Percentiles rank a stretch among this genome's conserved stretches.
phyloP scores from a whole-genome alignment of 768 basidiomycete genomes.

The Lentinula aciculospora region DNA sequence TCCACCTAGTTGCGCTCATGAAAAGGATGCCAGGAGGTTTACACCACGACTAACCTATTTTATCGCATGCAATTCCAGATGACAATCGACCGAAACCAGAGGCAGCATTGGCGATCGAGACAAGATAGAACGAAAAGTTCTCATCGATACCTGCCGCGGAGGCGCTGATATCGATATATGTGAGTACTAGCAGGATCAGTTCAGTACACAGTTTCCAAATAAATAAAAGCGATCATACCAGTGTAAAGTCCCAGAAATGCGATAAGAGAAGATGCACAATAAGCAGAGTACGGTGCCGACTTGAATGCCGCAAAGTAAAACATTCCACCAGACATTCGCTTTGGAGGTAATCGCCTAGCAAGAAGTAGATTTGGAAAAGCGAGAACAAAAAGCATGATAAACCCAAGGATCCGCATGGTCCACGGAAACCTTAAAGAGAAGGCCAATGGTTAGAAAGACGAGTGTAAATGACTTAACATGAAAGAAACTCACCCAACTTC shows the following conservation, averaged over 20 bases:
- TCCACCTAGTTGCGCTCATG: constrained; percentile 34
- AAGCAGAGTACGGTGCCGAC: constrained; percentile 47
- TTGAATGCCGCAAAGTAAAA: constrained; percentile 51
- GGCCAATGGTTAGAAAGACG: constrained; percentile 20
- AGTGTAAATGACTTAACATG: not conserved
- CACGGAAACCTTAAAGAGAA: constrained; percentile 46
- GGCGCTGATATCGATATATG: constrained; percentile 50
- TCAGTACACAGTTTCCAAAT: not conserved
- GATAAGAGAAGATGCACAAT: constrained; percentile 49
- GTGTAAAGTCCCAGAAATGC: constrained; percentile 70
- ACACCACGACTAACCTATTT: constrained; percentile 32
- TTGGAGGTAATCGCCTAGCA: constrained; percentile 52
- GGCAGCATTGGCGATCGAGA: constrained; percentile 42
- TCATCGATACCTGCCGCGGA: constrained; percentile 25
- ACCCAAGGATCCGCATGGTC: constrained; percentile 70
- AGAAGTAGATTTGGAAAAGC: constrained; percentile 50
- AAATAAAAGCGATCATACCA: constrained; percentile 20
- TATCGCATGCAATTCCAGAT: constrained; percentile 49
- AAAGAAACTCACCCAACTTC: constrained; percentile 36
- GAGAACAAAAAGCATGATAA: constrained; percentile 50
- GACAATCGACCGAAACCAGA: constrained; percentile 44
- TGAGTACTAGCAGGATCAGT: constrained; percentile 25
- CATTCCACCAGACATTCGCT: constrained; percentile 49
- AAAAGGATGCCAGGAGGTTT: not conserved
- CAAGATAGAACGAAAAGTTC: constrained; percentile 35